Conservation (phyloP, 1,284 basidiomycete genomes). For the Trichosporon coremiiforme region DNA sequence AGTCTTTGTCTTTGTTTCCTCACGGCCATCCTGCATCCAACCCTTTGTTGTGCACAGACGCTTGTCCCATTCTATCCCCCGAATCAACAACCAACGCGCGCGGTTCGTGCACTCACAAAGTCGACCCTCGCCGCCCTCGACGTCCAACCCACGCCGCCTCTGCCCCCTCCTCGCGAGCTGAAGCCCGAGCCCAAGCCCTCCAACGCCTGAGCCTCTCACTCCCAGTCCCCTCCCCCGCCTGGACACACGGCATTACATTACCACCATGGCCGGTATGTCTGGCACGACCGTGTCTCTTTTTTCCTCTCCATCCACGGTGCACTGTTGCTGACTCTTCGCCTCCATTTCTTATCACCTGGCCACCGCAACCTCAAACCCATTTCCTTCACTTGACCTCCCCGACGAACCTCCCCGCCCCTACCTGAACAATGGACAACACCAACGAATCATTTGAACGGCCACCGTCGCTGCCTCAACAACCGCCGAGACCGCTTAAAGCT, state of each 20-base stretch:
- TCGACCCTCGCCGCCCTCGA: neutral
- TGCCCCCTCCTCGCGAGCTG: neutral
- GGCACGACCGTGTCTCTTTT: neutral
- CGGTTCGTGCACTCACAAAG: neutral
- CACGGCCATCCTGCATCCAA: neutral
- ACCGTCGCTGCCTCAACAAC: neutral
- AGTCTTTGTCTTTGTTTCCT: constrained; percentile 7
- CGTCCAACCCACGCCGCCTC: neutral
- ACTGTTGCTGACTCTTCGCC: constrained; percentile 10
- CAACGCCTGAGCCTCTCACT: neutral
- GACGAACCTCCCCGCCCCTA: neutral
- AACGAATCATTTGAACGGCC: neutral
- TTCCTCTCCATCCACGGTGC: neutral
- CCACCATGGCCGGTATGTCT: constrained; percentile 15
- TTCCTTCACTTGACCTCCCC: neutral
- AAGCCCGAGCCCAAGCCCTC: constrained; percentile 2
- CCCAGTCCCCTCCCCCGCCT: constrained; percentile 1
- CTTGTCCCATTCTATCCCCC: constrained; percentile 1
- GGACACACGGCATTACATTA: neutral
- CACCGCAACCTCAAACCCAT: neutral
- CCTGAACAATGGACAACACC: neutral
- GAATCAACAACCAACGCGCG: neutral
- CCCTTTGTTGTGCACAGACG: constrained; percentile 17
- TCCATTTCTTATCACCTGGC: neutral
- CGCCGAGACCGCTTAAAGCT: constrained; percentile 58